These are phyloP conservation scores for Xylaria curta DNA, from an alignment of 495 filamentous ascomycete species.

Conservation along the genomic window DNA sequence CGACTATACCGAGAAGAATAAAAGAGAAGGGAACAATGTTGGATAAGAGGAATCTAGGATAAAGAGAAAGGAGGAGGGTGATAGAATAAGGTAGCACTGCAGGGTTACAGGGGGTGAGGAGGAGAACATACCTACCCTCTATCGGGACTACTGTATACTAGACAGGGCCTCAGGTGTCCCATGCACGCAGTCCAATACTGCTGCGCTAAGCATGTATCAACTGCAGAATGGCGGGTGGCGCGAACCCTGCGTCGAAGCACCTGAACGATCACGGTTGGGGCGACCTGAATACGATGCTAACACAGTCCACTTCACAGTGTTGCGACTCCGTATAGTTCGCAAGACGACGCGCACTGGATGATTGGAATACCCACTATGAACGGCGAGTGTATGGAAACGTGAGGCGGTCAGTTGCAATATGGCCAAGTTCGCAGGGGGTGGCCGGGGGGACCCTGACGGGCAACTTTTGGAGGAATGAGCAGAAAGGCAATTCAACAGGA, in stretches of 20 bases:
- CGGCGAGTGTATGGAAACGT: slow-evolving; percentile 31
- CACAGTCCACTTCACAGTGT: slow-evolving; percentile 20
- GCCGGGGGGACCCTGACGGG: slow-evolving; percentile 13
- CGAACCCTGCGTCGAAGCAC: slow-evolving; percentile 37
- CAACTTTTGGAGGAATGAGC: slow-evolving; percentile 1
- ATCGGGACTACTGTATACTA: slow-evolving; percentile 8
- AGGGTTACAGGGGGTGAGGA: slow-evolving; percentile 36
- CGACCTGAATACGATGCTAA: slow-evolving; percentile 3
- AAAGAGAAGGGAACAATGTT: slow-evolving; percentile 34
- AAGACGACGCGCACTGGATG: slow-evolving; percentile 7
- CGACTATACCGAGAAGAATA: slow-evolving; percentile 41
- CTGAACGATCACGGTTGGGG: slow-evolving; percentile 19
- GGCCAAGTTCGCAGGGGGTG: neutral
- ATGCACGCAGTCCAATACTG: slow-evolving; percentile 23
- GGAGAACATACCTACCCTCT: slow-evolving; percentile 33
- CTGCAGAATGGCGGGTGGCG: slow-evolving; percentile 29
- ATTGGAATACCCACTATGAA: neutral
- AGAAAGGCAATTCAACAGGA: slow-evolving; percentile 2
- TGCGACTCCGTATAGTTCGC: slow-evolving; percentile 5
- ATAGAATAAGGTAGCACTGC: slow-evolving; percentile 41
- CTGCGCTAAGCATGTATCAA: slow-evolving; percentile 25
- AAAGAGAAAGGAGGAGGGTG: slow-evolving; percentile 35
- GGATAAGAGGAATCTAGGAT: slow-evolving; percentile 33
- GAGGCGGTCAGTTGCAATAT: slow-evolving; percentile 39
- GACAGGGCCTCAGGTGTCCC: neutral